Evolutionary conservation across 768 basidiomycete species (phyloP).

Genomic region (Suillus subalutaceus): DNA sequence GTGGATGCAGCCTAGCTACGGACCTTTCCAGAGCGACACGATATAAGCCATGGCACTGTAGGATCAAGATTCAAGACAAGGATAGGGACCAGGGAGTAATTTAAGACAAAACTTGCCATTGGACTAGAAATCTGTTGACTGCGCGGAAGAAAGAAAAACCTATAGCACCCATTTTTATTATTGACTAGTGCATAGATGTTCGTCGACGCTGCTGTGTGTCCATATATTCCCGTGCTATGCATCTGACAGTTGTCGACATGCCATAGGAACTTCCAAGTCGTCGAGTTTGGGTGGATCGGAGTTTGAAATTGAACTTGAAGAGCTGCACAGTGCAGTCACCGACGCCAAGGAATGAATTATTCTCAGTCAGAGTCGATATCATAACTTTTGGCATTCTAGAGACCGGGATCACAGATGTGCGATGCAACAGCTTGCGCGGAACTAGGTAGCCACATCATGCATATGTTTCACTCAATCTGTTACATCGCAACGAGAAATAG

Average conservation of each 20-base stretch:
- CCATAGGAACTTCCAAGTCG: too few relatives aligned
- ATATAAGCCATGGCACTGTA: not conserved
- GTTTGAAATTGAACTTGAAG: not conserved
- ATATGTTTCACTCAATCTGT: not conserved
- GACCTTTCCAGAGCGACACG: too few relatives aligned
- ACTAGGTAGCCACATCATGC: not conserved
- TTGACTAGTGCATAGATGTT: not conserved
- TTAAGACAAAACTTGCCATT: not conserved
- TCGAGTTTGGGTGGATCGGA: not conserved
- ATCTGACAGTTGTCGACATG: too few relatives aligned
- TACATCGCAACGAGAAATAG: not conserved
- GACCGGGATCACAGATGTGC: not conserved
- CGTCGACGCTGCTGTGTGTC: not conserved
- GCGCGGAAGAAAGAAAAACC: not conserved
- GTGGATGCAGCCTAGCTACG: not conserved
- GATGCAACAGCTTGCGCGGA: not conserved
- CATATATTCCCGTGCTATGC: too few relatives aligned
- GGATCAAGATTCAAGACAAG: not conserved
- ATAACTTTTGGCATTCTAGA: too few relatives aligned
- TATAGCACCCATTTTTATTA: not conserved
- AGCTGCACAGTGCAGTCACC: too few relatives aligned
- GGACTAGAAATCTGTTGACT: not conserved
- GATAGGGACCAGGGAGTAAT: not conserved
- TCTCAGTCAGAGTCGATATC: too few relatives aligned
- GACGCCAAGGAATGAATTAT: too few relatives aligned